These are phyloP conservation scores for Ophiostoma populinum DNA, from an alignment of 2,329 filamentous ascomycete genomes.

Conservation along the genomic window DNA sequence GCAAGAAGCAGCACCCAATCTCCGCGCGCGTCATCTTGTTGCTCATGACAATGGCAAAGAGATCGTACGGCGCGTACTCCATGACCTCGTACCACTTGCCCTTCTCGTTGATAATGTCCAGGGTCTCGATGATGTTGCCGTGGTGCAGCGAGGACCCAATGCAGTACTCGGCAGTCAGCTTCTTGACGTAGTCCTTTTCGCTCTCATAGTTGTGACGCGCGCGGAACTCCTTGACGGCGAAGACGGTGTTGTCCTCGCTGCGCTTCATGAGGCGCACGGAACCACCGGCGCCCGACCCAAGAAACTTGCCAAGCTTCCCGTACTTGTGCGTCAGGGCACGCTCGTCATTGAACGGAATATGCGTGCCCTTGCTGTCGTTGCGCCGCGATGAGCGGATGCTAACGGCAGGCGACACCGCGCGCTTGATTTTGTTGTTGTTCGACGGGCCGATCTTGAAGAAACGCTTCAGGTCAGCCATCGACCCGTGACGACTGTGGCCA, in stretches of 20 bases:
- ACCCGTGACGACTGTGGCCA: slow-evolving; percentile 45
- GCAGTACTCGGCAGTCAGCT: slow-evolving; percentile 95
- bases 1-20: slow-evolving; percentile 76
- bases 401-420: slow-evolving; percentile 44
- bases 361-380: slow-evolving; percentile 33
- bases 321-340: slow-evolving; percentile 84
- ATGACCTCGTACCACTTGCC: slow-evolving; percentile 95
- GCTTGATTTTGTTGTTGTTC: slow-evolving; percentile 49
- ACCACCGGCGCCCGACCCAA: slow-evolving; percentile 86
- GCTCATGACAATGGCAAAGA: slow-evolving; percentile 98
- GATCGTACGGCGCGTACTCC: slow-evolving; percentile 91
- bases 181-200: slow-evolving; percentile 92
- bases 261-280: slow-evolving; percentile 91
- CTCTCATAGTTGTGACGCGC: slow-evolving; percentile 84
- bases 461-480: slow-evolving; percentile 90
- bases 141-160: slow-evolving; percentile 94
- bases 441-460: slow-evolving; percentile 74
- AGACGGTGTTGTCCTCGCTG: slow-evolving; percentile 79
- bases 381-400: slow-evolving; percentile 32
- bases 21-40: slow-evolving; percentile 91
- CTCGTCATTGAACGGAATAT: slow-evolving; percentile 84
- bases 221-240: slow-evolving; percentile 94
- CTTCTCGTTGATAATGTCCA: slow-evolving; percentile 92
- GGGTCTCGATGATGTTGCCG: slow-evolving; percentile 93
- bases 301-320: slow-evolving; percentile 83